These are phyloP conservation scores for Jacaranda mimosifolia DNA, from an alignment of 257 asterid species.

Conservation along the genomic window DNA sequence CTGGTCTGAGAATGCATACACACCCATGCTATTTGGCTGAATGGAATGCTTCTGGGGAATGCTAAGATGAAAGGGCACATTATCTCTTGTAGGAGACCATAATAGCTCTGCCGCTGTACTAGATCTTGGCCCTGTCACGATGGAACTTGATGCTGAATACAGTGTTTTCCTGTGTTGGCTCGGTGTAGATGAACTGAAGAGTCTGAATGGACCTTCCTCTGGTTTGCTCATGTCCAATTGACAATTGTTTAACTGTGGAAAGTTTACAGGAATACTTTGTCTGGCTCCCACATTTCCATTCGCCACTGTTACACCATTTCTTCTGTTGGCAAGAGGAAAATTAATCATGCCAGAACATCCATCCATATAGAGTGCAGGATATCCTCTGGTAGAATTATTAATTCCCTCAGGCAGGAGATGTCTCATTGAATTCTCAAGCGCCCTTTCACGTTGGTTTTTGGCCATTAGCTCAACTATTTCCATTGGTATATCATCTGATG, in stretches of 20 bases:
- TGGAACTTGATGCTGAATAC: constrained; percentile 47
- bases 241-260: constrained; percentile 39
- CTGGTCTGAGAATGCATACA: constrained; percentile 39
- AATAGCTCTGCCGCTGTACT: constrained; percentile 37
- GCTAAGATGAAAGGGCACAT: constrained; percentile 41
- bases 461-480: constrained; percentile 88
- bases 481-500: constrained; percentile 82
- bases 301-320: constrained; percentile 31
- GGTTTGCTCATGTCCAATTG: constrained; percentile 33
- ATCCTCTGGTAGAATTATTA: constrained; percentile 34
- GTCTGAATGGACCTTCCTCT: constrained; percentile 45
- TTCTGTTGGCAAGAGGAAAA: constrained; percentile 41
- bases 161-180: constrained; percentile 49
- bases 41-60: constrained; percentile 41
- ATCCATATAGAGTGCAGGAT: constrained; percentile 40
- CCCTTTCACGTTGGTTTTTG: constrained; percentile 69
- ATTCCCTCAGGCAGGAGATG: constrained; percentile 35
- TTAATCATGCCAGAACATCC: constrained; percentile 35
- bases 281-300: constrained; percentile 38
- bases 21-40: constrained; percentile 34
- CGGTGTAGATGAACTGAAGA: constrained; percentile 46
- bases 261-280: constrained; percentile 25
- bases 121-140: constrained; percentile 38
- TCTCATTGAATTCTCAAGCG: constrained; percentile 49
- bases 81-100: constrained; percentile 48